Percentiles rank a stretch among this genome's conserved stretches.
Conservation (phyloP, 2,329 filamentous ascomycete species). For the Pseudopithomyces chartarum region DNA sequence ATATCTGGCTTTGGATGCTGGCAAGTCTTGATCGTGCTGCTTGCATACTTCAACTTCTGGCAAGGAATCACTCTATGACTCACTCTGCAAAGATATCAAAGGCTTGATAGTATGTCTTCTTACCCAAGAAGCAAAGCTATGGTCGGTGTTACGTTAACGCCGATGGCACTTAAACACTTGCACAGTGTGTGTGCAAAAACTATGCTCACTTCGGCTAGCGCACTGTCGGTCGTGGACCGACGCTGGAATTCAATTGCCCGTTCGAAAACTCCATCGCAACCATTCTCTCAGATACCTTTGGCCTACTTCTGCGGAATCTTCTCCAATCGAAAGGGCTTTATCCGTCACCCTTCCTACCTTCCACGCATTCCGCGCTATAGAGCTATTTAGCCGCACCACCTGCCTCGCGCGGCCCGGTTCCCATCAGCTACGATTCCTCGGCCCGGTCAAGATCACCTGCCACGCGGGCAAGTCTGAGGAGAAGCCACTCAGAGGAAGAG, state of each 20-base stretch:
- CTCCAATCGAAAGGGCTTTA: no score
- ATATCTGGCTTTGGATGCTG: background rate
- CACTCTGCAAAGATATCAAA: background rate
- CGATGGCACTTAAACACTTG: background rate
- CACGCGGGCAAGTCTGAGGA: no score
- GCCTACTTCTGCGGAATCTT: no score
- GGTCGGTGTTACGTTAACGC: background rate
- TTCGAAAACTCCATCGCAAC: background rate
- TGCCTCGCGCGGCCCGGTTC: no score
- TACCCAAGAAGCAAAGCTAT: background rate
- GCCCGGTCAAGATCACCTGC: no score
- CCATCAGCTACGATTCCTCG: no score
- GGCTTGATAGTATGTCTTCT: background rate
- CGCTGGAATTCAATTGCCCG: background rate
- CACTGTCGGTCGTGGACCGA: background rate
- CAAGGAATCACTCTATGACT: background rate
- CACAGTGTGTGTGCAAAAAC: no score
- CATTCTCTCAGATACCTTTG: background rate
- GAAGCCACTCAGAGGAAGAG: no score
- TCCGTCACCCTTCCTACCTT: no score
- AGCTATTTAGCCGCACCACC: no score
- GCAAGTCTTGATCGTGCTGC: constrained; percentile 18
- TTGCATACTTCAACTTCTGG: background rate
- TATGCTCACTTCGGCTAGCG: background rate
- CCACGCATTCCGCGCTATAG: no score